Evolutionary conservation across 1,284 basidiomycete species (phyloP).

Genomic region (Pulchroboletus neoregius): DNA sequence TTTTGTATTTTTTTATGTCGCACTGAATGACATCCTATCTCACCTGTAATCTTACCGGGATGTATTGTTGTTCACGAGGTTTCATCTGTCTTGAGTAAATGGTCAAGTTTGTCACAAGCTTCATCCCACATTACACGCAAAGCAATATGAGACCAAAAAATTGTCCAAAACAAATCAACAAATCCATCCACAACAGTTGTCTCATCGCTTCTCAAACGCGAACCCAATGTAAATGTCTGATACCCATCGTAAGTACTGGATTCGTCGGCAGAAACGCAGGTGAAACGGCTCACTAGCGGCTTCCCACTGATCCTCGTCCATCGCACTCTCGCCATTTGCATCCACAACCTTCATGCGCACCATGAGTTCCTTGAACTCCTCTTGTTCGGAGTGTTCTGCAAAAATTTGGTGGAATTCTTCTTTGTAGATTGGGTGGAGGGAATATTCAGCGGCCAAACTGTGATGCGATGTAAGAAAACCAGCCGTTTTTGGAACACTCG

Average conservation of each 20-base stretch:
- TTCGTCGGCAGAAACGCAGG: background rate
- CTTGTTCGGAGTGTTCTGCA: conserved; percentile 68
- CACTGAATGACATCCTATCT: conserved; percentile 23
- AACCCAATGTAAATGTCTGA: conserved; percentile 83
- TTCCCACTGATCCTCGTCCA: conserved; percentile 94
- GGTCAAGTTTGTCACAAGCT: background rate
- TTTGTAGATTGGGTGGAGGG: conserved; percentile 73
- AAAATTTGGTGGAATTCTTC: conserved; percentile 89
- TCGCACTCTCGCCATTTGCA: conserved; percentile 76
- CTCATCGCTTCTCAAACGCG: conserved; percentile 68
- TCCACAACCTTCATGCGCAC: conserved; percentile 88
- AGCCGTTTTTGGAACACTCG: background rate
- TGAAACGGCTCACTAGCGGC: conserved; percentile 76
- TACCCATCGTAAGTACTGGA: conserved; percentile 5
- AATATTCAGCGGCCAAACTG: conserved; percentile 84
- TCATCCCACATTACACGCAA: conserved; percentile 5
- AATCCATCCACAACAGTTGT: background rate
- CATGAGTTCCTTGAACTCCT: conserved; percentile 77
- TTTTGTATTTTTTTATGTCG: conserved; percentile 4
- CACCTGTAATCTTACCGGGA: conserved; percentile 29
- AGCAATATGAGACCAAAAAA: conserved; percentile 5
- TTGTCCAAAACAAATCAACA: conserved; percentile 3
- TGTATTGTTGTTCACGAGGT: conserved; percentile 16
- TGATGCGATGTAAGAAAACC: conserved; percentile 13
- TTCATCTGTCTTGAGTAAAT: background rate